These are phyloP conservation scores for Hylodesmum podocarpum DNA, from an alignment of 306 rosid species.

Conservation along the genomic window DNA sequence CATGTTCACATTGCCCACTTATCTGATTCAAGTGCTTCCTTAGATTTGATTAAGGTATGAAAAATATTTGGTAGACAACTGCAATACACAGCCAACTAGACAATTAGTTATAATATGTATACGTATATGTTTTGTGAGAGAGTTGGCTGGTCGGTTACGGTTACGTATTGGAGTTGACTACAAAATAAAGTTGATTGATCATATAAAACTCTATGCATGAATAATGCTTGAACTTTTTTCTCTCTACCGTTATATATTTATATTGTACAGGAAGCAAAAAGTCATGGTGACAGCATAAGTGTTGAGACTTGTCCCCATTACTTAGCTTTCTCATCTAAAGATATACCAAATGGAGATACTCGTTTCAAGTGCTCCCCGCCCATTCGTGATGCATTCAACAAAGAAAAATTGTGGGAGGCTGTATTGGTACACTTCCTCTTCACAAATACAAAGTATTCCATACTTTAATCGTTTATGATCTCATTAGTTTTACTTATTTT, in stretches of 20 bases:
- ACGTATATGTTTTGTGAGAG: too few relatives aligned
- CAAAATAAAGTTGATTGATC: too few relatives aligned
- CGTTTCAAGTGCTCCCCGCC: slow-evolving; percentile 97
- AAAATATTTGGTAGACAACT: neutral
- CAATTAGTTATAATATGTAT: too few relatives aligned
- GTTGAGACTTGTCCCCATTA: slow-evolving; percentile 95
- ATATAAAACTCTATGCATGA: too few relatives aligned
- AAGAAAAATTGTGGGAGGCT: slow-evolving; percentile 80
- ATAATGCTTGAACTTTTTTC: too few relatives aligned
- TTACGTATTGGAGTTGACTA: too few relatives aligned
- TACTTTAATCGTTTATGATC: neutral
- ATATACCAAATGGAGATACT: slow-evolving; percentile 77
- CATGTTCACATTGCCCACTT: slow-evolving; percentile 93
- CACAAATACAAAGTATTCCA: neutral
- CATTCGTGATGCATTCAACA: slow-evolving; percentile 74
- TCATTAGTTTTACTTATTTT: neutral
- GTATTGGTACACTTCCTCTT: slow-evolving; percentile 50
- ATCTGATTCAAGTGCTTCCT: slow-evolving; percentile 84
- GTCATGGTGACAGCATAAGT: slow-evolving; percentile 70
- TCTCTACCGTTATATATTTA: slow-evolving; percentile 9
- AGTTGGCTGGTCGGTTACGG: too few relatives aligned
- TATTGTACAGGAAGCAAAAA: slow-evolving; percentile 72
- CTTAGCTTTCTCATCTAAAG: slow-evolving; percentile 80
- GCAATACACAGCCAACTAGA: too few relatives aligned
- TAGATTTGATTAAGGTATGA: slow-evolving; percentile 78